Base-by-base conservation (phyloP, 345 rosid species). In the Populus davidiana region DNA sequence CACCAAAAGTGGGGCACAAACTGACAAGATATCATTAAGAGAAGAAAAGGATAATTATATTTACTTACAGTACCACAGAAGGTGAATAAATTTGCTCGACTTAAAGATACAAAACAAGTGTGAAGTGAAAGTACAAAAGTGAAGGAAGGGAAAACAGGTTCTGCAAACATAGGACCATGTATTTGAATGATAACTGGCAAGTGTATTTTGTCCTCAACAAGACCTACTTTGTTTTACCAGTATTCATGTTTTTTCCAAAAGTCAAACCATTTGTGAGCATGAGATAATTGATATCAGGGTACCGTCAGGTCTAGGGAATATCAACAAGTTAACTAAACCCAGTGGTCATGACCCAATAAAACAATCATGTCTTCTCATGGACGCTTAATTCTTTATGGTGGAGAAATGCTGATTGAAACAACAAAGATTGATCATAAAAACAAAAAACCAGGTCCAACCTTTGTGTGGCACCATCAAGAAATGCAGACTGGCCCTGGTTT, bases 1-100 rank as follows among this genome's bases (percentile, higher is more conserved):
- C 99, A 64, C 99, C 97, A 76, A 91, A 77, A 5, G 97, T 91
- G 41, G 98, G 93, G 76, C 90, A 91, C 76, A 93, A 81, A 67
- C 99, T 93, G 87, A 43, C 23, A 80, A 17, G 62, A 17, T 36
- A 63, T 33, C 65, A 74, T 63, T 14, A 11, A 66, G 25, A 73
- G 49, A 25, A 35, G 25, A 6, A n/a, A n/a, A n/a, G 38, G 54
- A 7, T n/a, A 59, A 56, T 61, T 36, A 81, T 35, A 31, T 11
- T 59, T 59, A 10, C 29, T 59, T 59, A 10, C 12, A 59, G 12
- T 3, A 23, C 23, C 59, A 52, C 20, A 6, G 59, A 52, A 20
- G 59, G 8, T 52, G 59, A 52, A 68, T 41, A 23, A 14, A 12
- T 17, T 59, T 39, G 61, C 39, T 41, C 10, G 2, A 13, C 1